phyloP scores from a whole-genome alignment of 805 yeast genomes.

The Ogataea trehaloabstinens region DNA sequence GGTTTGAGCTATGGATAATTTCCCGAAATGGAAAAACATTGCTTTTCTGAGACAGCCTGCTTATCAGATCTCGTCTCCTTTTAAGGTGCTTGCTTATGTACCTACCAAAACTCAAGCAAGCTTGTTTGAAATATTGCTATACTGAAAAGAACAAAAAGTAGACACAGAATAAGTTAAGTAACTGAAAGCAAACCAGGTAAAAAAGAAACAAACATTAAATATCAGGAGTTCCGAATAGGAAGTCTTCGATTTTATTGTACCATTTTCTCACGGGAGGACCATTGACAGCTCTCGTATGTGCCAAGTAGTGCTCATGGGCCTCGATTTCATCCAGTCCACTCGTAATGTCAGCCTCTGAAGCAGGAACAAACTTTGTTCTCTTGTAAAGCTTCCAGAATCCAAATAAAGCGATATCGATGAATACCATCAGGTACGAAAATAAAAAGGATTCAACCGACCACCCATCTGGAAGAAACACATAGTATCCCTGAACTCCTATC shows the following conservation, averaged over 20 bases:
- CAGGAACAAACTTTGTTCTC: slow-evolving; percentile 43
- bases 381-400: slow-evolving; percentile 51
- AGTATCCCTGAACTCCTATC: slow-evolving; percentile 66
- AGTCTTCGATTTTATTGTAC: slow-evolving; percentile 13
- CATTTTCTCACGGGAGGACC: slow-evolving; percentile 11
- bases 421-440: slow-evolving; percentile 71
- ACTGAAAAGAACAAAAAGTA: background rate
- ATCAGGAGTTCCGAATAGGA: slow-evolving; percentile 13
- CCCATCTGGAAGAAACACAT: slow-evolving; percentile 62
- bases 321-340: slow-evolving; percentile 58
- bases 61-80: too few species aligned
- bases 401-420: slow-evolving; percentile 49
- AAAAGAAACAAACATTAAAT: background rate
- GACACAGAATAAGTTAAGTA: background rate
- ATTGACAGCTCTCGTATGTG: slow-evolving; percentile 6
- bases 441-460: slow-evolving; percentile 65
- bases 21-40: background rate
- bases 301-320: slow-evolving; percentile 45
- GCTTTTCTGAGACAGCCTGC: background rate
- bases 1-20: background rate
- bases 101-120: too few species aligned
- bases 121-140: too few species aligned
- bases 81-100: too few species aligned
- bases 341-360: slow-evolving; percentile 50
- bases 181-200: background rate